phyloP scores from a whole-genome alignment of 805 yeast genomes.

The Zygosaccharomyces rouxii region DNA sequence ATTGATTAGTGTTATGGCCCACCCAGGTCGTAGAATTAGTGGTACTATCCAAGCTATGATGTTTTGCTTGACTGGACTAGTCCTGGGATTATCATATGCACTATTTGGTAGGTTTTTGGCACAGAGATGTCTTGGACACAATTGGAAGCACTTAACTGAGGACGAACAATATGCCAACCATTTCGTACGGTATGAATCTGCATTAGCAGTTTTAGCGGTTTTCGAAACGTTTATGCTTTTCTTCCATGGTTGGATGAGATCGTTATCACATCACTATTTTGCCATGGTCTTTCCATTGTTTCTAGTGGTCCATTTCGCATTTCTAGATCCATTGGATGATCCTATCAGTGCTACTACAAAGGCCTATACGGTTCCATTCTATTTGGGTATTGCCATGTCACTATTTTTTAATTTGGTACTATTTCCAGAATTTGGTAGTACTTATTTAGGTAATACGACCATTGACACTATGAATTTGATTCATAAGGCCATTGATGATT shows the following conservation, averaged over 20 bases:
- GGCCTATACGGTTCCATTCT: slow-evolving; percentile 42
- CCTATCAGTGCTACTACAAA: slow-evolving; percentile 35
- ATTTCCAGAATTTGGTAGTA: slow-evolving; percentile 51
- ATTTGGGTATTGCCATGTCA: slow-evolving; percentile 43
- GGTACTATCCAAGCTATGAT: slow-evolving; percentile 43
- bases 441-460: slow-evolving; percentile 43
- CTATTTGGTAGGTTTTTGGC: slow-evolving; percentile 42
- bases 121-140: slow-evolving; percentile 34
- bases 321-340: slow-evolving; percentile 35
- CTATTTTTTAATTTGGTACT: slow-evolving; percentile 41
- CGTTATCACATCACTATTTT: slow-evolving; percentile 44
- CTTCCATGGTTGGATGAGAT: slow-evolving; percentile 48
- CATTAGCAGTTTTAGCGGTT: slow-evolving; percentile 42
- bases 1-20: slow-evolving; percentile 43
- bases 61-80: slow-evolving; percentile 40
- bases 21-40: slow-evolving; percentile 48
- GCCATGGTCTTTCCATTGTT: slow-evolving; percentile 46
- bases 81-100: slow-evolving; percentile 42
- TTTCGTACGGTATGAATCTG: slow-evolving; percentile 36
- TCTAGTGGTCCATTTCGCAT: slow-evolving; percentile 47
- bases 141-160: slow-evolving; percentile 32
- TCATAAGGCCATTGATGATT: slow-evolving; percentile 37
- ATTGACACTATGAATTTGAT: slow-evolving; percentile 39
- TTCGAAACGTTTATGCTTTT: slow-evolving; percentile 45
- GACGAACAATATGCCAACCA: slow-evolving; percentile 28